These are phyloP conservation scores for Yamadazyma aaseri DNA, from an alignment of 1,139 yeast genomes.

Conservation along the genomic window DNA sequence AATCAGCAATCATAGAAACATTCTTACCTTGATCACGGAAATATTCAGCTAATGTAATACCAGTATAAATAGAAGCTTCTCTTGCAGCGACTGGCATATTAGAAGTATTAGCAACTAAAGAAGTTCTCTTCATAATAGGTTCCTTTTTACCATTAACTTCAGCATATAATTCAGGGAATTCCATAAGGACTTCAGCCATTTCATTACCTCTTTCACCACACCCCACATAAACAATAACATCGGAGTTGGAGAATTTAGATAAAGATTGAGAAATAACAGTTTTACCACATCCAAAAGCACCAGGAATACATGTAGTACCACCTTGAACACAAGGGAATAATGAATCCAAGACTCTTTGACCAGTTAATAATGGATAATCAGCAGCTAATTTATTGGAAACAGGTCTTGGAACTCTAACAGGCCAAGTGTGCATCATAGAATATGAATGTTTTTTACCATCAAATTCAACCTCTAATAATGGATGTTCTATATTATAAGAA, in stretches of 20 bases:
- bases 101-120: constrained; percentile 96
- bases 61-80: constrained; percentile 98
- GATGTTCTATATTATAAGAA: constrained; percentile 85
- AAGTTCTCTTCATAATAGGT: constrained; percentile 99
- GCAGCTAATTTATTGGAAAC: constrained; percentile 92
- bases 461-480: constrained; percentile 89
- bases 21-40: constrained; percentile 99
- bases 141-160: constrained; percentile 92
- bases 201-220: constrained; percentile 97
- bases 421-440: constrained; percentile 99
- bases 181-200: constrained; percentile 99
- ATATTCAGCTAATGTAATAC: constrained; percentile 97
- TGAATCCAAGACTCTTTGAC: constrained; percentile 97
- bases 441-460: constrained; percentile 80
- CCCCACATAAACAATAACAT: constrained; percentile 91
- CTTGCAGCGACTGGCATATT: constrained; percentile 99
- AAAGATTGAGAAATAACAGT: constrained; percentile 97
- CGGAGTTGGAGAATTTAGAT: constrained; percentile 96
- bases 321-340: constrained; percentile 99
- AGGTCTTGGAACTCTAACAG: constrained; percentile 99
- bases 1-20: constrained; percentile 99
- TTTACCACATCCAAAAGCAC: constrained; percentile 99
- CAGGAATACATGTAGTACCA: constrained; percentile 99
- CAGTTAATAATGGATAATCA: constrained; percentile 91
- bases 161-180: constrained; percentile 95